Conservation (phyloP, 2,329 filamentous ascomycete genomes). For the Parastagonospora avenae region DNA sequence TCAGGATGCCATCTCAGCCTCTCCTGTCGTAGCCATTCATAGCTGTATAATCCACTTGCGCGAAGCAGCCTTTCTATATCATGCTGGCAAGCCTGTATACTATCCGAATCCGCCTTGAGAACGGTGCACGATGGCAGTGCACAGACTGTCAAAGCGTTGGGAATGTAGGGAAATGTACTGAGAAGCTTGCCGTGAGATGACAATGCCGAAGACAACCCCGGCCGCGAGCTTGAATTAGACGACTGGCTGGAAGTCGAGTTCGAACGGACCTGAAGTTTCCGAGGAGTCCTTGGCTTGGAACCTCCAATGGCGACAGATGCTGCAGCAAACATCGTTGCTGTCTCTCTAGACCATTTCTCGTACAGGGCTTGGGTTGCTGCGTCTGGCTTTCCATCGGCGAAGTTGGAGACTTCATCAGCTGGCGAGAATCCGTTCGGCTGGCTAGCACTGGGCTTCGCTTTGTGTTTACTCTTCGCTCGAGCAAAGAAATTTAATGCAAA, state of each 20-base stretch:
- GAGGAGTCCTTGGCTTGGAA: constrained; percentile 16
- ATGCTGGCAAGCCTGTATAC: constrained; percentile 41
- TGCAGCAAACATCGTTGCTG: constrained; percentile 30
- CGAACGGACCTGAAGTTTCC: constrained; percentile 38
- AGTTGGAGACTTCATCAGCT: background rate
- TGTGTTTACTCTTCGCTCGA: constrained; percentile 17
- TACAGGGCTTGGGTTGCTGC: constrained; percentile 32
- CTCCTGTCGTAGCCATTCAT: constrained; percentile 44
- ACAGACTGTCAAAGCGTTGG: constrained; percentile 28
- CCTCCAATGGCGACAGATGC: constrained; percentile 30
- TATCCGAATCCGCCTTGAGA: constrained; percentile 26
- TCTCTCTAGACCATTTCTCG: constrained; percentile 36
- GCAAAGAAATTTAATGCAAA: constrained; percentile 42
- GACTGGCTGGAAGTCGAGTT: constrained; percentile 8
- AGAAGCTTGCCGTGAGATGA: constrained; percentile 34
- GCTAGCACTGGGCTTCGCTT: constrained; percentile 18
- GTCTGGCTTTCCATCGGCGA: constrained; percentile 16
- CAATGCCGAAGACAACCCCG: constrained; percentile 32
- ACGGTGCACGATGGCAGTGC: constrained; percentile 24
- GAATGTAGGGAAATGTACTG: constrained; percentile 37
- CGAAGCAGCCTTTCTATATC: constrained; percentile 39
- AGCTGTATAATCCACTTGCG: constrained; percentile 41
- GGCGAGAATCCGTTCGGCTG: constrained; percentile 1
- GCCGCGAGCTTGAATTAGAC: background rate
- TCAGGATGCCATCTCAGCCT: constrained; percentile 45